These are phyloP conservation scores for Dendryphion nanum DNA, from an alignment of 2,329 filamentous ascomycete genomes.

Conservation along the genomic window DNA sequence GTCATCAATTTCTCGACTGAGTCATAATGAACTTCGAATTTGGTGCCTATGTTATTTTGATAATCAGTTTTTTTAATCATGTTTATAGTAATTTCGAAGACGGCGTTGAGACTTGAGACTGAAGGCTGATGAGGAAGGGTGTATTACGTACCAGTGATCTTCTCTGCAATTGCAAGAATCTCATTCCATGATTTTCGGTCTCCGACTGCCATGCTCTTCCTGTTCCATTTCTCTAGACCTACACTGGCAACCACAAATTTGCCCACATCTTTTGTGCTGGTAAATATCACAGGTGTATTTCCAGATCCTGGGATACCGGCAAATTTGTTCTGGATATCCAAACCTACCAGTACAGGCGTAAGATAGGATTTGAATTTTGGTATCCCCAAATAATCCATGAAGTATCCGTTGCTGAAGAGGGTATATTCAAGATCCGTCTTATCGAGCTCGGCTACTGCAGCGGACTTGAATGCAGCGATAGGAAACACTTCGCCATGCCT, in stretches of 20 bases:
- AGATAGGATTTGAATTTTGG: constrained; percentile 20
- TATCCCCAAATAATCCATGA: constrained; percentile 32
- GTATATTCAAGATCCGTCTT: constrained; percentile 27
- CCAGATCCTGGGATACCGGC: constrained; percentile 18
- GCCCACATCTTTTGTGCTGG: constrained; percentile 16
- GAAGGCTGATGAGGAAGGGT: background rate
- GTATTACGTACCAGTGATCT: constrained; percentile 15
- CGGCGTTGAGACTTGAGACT: too few relatives aligned
- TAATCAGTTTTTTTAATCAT: too few relatives aligned
- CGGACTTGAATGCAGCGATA: background rate
- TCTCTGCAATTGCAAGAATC: constrained; percentile 43
- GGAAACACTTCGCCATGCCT: background rate
- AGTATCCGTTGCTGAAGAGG: constrained; percentile 22
- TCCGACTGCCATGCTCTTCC: constrained; percentile 23
- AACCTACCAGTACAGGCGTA: constrained; percentile 8
- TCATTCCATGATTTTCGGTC: constrained; percentile 48
- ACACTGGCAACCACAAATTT: constrained; percentile 16
- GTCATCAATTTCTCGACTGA: background rate
- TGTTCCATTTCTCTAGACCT: constrained; percentile 32
- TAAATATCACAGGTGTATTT: constrained; percentile 10
- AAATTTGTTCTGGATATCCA: constrained; percentile 15
- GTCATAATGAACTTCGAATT: background rate
- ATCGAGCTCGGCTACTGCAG: constrained; percentile 6
- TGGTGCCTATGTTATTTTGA: background rate
- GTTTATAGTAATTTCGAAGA: too few relatives aligned